Percentiles rank a stretch among this genome's conserved stretches.
These are phyloP conservation scores for Phytopythium sindhum DNA, from an alignment of 352 stramenopile genomes.

Conservation along the genomic window DNA sequence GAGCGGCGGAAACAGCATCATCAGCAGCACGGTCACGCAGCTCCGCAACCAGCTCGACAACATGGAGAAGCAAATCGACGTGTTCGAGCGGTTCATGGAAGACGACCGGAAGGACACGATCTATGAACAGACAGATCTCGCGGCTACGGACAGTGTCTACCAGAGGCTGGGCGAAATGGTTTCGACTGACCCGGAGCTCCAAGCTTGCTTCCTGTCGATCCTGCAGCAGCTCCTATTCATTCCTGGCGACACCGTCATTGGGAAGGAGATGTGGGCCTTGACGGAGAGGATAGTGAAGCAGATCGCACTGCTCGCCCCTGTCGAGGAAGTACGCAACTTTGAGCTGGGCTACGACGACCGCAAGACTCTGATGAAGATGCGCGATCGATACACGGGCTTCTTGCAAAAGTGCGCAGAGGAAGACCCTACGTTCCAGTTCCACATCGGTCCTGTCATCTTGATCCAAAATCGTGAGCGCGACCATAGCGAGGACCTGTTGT, in stretches of 20 bases:
- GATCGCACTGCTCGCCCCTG: conserved; percentile 65
- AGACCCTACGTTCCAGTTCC: conserved; percentile 62
- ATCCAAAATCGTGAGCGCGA: conserved; percentile 66
- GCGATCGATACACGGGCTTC: conserved; percentile 75
- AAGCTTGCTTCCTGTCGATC: conserved; percentile 74
- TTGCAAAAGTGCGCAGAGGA: conserved; percentile 66
- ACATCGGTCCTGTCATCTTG: conserved; percentile 70
- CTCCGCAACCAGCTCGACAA: conserved; percentile 82
- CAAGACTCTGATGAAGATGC: conserved; percentile 68
- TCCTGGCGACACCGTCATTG: conserved; percentile 71
- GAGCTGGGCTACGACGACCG: conserved; percentile 80
- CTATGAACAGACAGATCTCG: conserved; percentile 76
- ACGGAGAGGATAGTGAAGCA: conserved; percentile 77
- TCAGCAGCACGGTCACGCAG: conserved; percentile 70
- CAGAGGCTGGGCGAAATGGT: conserved; percentile 52
- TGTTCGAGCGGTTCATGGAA: conserved; percentile 87
- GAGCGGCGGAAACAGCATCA: conserved; percentile 47
- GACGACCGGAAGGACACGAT: conserved; percentile 86
- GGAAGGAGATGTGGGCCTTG: conserved; percentile 86
- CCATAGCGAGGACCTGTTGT: conserved; percentile 52
- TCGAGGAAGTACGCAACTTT: conserved; percentile 79
- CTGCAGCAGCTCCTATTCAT: conserved; percentile 86
- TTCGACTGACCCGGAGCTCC: conserved; percentile 54
- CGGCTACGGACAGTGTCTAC: conserved; percentile 69
- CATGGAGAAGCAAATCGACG: conserved; percentile 87